phyloP scores from a whole-genome alignment of 805 yeast species.

The Candida nemodendra region DNA sequence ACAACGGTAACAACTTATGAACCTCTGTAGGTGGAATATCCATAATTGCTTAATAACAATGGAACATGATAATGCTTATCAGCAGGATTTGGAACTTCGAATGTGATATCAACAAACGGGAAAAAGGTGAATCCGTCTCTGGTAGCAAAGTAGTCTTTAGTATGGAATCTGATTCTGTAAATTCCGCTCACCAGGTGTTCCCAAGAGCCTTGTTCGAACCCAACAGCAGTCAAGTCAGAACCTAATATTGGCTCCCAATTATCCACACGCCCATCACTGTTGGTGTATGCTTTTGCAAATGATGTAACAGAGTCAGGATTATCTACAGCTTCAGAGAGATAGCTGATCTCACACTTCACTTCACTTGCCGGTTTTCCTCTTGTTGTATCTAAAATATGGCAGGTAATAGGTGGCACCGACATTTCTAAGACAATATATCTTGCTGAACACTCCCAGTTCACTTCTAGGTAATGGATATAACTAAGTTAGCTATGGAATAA shows the following conservation, averaged over 20 bases:
- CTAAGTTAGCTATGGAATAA: too few relatives aligned
- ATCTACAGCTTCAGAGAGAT: constrained; percentile 25
- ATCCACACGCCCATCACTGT: constrained; percentile 76
- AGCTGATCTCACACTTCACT: constrained; percentile 67
- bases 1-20: too few relatives aligned
- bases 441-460: too few relatives aligned
- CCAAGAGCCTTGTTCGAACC: constrained; percentile 37
- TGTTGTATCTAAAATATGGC: constrained; percentile 86
- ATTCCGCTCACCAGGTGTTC: constrained; percentile 52
- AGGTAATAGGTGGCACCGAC: constrained; percentile 62
- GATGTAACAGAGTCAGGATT: constrained; percentile 29
- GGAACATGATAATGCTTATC: constrained; percentile 90
- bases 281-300: constrained; percentile 70
- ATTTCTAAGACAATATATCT: constrained; percentile 20
- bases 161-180: constrained; percentile 75
- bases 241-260: constrained; percentile 52
- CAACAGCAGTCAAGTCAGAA: constrained; percentile 5
- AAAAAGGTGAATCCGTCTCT: constrained; percentile 58
- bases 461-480: too few relatives aligned
- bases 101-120: constrained; percentile 82
- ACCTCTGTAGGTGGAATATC: constrained; percentile 91
- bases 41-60: constrained; percentile 74
- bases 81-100: constrained; percentile 63
- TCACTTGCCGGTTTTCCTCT: constrained; percentile 76
- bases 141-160: constrained; percentile 59